Evolutionary conservation across 108 stramenopile genomes (phyloP), one percentile per base, ranked within the genome.

Genomic region (Cylindrotheca closterium): DNA sequence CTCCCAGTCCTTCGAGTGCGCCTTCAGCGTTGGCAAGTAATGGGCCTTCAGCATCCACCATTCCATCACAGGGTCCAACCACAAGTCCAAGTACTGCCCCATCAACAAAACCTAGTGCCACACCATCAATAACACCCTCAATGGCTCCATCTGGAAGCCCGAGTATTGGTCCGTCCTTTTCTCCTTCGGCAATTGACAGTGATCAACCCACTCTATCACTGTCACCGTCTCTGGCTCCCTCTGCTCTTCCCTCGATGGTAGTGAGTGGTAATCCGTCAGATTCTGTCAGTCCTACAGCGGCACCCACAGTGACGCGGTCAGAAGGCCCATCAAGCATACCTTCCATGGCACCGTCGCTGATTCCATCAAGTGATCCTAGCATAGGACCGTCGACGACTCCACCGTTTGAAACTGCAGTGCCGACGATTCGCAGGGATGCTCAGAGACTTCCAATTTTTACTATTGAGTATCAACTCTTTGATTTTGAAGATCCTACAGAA

Each of bases 401-500:
- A 10, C 37, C 37, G 37, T 42, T 42, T 15, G 37, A 42, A 42
- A 42, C 37, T 42, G 37, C 37, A 42, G 10, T 15, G 7, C 37
- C 37, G 15, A 42, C 10, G 10, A 15, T 10, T 10, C 10, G 10
- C 37, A 42, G 37, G 15, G 37, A 10, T 7, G 7, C 37, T 7
- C 37, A 42, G 37, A 42, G 37, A 7, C 7, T 42, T 15, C 37
- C 37, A 15, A 42, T 15, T 10, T 51, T 51, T 23, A 51, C 51
- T n/a, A 5, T 51, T 10, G 51, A 51, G 19, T 51, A 51, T 23
- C 21, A 51, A 51, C 22, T 51, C n/a, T n/a, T 51, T n/a, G 51
- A n/a, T 21, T 51, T 51, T 21, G 51, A 51, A n/a, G 19, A 51
- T 22, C 51, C 51, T 17, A 51, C 51, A 51, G 51, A 22, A n/a